Evolutionary conservation across 139 green algal species (phyloP).

Genomic region (Chlamydomonas schloesseri): DNA sequence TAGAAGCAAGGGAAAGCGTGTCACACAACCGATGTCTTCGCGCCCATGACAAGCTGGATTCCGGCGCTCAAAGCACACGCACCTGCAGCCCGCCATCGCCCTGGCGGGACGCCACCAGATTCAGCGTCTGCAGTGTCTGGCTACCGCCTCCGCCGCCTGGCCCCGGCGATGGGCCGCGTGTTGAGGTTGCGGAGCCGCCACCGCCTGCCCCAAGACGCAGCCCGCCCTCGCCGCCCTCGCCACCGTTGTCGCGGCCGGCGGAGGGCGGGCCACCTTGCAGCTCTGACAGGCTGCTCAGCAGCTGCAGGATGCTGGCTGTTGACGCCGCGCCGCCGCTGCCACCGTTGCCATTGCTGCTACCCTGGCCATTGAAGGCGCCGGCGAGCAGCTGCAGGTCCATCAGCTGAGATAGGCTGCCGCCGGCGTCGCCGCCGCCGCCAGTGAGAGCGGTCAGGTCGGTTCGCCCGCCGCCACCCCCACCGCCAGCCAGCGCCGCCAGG

Average conservation of each 20-base stretch:
- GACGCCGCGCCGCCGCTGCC: background rate
- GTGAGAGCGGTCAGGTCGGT: background rate
- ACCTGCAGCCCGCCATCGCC: background rate
- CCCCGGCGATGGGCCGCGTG: background rate
- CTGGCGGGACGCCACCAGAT: background rate
- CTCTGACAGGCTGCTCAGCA: background rate
- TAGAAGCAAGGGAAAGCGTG: too few relatives aligned
- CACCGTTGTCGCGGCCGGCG: background rate
- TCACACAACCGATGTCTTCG: too few relatives aligned
- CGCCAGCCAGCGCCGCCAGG: background rate
- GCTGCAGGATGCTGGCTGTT: background rate
- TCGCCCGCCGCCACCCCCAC: too few relatives aligned
- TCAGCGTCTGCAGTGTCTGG: background rate
- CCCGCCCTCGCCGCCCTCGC: background rate
- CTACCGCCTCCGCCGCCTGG: too few relatives aligned
- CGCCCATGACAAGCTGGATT: too few relatives aligned
- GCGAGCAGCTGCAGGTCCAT: conserved; percentile 23
- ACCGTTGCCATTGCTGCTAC: background rate
- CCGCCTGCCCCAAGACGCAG: background rate
- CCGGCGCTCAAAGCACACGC: too few relatives aligned
- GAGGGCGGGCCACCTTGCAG: background rate
- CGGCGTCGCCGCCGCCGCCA: background rate
- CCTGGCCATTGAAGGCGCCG: background rate
- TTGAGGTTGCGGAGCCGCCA: too few relatives aligned
- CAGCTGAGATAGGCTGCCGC: background rate